Percentiles rank a stretch among this genome's conserved stretches.
Conservation (phyloP, 2,329 filamentous ascomycete species). For the Ilyonectria mors-panacis region DNA sequence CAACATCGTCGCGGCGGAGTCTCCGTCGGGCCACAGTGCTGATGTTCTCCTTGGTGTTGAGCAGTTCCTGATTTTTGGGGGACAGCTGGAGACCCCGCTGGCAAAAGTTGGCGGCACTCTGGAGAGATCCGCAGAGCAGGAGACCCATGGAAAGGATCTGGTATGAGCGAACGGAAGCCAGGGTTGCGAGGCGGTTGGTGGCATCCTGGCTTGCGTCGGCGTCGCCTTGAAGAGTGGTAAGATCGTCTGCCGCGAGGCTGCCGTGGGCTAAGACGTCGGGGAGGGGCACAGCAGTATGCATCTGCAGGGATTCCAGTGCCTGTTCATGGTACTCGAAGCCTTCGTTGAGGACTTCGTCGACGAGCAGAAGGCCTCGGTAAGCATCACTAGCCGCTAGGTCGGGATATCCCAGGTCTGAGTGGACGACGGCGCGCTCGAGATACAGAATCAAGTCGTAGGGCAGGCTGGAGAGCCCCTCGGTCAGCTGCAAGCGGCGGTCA, state of each 20-base stretch:
- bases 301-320: conserved; percentile 67
- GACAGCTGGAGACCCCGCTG: conserved; percentile 71
- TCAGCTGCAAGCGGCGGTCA: conserved; percentile 69
- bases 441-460: conserved; percentile 77
- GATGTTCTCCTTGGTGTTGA: conserved; percentile 68
- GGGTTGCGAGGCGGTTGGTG: conserved; percentile 59
- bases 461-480: conserved; percentile 64
- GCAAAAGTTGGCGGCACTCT: conserved; percentile 77
- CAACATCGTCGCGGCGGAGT: conserved; percentile 62
- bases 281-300: conserved; percentile 51
- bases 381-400: conserved; percentile 92
- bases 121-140: conserved; percentile 77
- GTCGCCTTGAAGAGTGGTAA: conserved; percentile 52
- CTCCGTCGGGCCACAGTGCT: conserved; percentile 65
- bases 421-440: conserved; percentile 77
- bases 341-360: conserved; percentile 85
- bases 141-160: conserved; percentile 72
- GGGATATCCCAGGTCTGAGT: conserved; percentile 85
- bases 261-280: conserved; percentile 65
- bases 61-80: conserved; percentile 69
- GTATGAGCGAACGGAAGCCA: conserved; percentile 71
- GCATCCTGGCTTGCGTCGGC: conserved; percentile 53
- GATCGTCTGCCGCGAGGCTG: conserved; percentile 55
- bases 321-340: conserved; percentile 86
- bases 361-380: conserved; percentile 89